Conservation (phyloP, 495 filamentous ascomycete genomes). For the Xylaria cubensis region DNA sequence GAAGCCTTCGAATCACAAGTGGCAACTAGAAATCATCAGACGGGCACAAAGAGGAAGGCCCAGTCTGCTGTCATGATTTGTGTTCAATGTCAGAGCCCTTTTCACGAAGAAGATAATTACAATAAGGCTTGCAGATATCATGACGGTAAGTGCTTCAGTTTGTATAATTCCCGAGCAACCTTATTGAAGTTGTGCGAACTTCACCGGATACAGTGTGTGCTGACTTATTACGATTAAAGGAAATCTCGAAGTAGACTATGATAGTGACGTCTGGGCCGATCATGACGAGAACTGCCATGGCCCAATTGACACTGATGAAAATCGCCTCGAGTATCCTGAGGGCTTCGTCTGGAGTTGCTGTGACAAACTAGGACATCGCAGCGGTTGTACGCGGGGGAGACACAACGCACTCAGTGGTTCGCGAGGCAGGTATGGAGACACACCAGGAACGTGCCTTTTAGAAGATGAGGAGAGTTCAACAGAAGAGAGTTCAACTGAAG, state of each 20-base stretch:
- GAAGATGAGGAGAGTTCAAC: background rate
- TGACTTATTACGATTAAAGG: background rate
- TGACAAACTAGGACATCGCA: background rate
- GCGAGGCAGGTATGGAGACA: constrained; percentile 2
- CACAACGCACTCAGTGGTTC: background rate
- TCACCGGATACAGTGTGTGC: background rate
- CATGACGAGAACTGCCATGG: background rate
- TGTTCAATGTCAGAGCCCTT: constrained; percentile 2
- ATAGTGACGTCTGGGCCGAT: background rate
- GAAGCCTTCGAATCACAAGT: background rate
- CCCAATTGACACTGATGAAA: background rate
- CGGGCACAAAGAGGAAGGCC: background rate
- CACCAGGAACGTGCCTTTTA: background rate
- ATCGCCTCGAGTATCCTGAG: background rate
- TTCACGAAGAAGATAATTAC: background rate
- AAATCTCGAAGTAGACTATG: background rate
- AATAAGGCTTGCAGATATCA: constrained; percentile 2
- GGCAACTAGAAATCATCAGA: background rate
- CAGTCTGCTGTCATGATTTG: background rate
- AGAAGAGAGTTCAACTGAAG: background rate
- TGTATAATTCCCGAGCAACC: background rate
- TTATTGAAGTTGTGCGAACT: background rate
- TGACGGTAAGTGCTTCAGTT: background rate
- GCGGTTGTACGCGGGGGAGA: background rate
- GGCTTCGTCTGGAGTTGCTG: background rate